Conservation (phyloP, 768 basidiomycete genomes). For the Psilocybe tampanensis region DNA sequence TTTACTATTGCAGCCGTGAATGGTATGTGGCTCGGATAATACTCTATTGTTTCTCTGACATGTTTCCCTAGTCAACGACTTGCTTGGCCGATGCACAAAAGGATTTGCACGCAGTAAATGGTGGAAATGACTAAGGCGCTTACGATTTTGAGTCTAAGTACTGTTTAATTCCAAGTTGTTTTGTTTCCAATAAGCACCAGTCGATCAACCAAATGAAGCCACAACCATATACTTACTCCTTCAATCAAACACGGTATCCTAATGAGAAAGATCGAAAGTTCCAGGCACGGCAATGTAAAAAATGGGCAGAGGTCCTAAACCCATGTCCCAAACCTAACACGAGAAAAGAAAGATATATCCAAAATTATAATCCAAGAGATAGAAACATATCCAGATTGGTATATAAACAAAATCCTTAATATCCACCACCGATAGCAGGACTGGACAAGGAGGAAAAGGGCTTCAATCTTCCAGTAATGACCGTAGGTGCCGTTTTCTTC, state of each 20-base stretch:
- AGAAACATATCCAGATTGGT: background rate
- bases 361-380: no score
- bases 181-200: no score
- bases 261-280: no score
- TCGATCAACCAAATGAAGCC: no score
- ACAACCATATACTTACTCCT: no score
- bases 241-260: no score
- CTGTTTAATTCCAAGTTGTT: no score
- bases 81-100: background rate
- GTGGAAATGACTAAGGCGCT: no score
- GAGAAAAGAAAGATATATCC: no score
- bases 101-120: background rate
- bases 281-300: no score
- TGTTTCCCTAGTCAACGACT: background rate
- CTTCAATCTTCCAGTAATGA: slow-evolving; percentile 26
- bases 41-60: background rate
- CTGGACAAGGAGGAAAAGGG: background rate
- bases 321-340: background rate
- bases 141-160: no score
- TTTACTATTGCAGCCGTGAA: background rate
- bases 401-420: background rate
- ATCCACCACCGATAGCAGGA: background rate
- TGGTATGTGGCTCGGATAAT: background rate
- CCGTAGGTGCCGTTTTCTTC: slow-evolving; percentile 21
- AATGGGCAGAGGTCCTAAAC: no score